These are phyloP conservation scores for Boletus insuetus DNA, from an alignment of 768 basidiomycete genomes.

Conservation along the genomic window DNA sequence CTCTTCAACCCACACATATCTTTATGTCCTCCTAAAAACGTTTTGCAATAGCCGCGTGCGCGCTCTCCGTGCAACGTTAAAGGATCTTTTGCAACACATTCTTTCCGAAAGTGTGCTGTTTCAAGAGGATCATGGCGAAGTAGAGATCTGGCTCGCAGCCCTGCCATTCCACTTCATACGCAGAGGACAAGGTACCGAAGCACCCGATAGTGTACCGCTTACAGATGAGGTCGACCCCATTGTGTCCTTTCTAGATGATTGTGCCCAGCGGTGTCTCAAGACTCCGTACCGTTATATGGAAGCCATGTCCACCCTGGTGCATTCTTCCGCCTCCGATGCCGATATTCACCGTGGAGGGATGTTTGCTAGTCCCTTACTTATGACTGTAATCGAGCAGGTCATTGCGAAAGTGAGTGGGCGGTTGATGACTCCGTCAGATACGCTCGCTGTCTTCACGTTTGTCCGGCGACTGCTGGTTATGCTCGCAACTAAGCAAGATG, in stretches of 20 bases:
- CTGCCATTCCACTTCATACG: slow-evolving; percentile 45
- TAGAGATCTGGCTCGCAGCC: slow-evolving; percentile 68
- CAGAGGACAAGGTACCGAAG: slow-evolving; percentile 35
- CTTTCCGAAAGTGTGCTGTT: slow-evolving; percentile 76
- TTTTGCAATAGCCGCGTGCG: slow-evolving; percentile 49
- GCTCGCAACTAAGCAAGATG: slow-evolving; percentile 53
- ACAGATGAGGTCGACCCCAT: slow-evolving; percentile 56
- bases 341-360: slow-evolving; percentile 24
- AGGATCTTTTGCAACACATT: slow-evolving; percentile 56
- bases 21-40: slow-evolving; percentile 69
- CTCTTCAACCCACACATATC: slow-evolving; percentile 56
- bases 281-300: slow-evolving; percentile 88
- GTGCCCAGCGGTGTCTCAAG: slow-evolving; percentile 75
- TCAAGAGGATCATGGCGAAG: slow-evolving; percentile 70
- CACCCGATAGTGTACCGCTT: slow-evolving; percentile 52
- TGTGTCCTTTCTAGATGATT: slow-evolving; percentile 79
- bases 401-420: slow-evolving; percentile 60
- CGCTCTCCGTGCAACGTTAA: slow-evolving; percentile 52
- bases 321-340: slow-evolving; percentile 6
- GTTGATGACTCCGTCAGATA: slow-evolving; percentile 55
- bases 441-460: slow-evolving; percentile 61
- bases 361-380: slow-evolving; percentile 71
- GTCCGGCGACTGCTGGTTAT: slow-evolving; percentile 59
- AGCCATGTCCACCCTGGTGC: slow-evolving; percentile 44
- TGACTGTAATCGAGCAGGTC: slow-evolving; percentile 79